Base-by-base conservation (phyloP, 2,329 filamentous ascomycete species). In the Stemphylium beticola region DNA sequence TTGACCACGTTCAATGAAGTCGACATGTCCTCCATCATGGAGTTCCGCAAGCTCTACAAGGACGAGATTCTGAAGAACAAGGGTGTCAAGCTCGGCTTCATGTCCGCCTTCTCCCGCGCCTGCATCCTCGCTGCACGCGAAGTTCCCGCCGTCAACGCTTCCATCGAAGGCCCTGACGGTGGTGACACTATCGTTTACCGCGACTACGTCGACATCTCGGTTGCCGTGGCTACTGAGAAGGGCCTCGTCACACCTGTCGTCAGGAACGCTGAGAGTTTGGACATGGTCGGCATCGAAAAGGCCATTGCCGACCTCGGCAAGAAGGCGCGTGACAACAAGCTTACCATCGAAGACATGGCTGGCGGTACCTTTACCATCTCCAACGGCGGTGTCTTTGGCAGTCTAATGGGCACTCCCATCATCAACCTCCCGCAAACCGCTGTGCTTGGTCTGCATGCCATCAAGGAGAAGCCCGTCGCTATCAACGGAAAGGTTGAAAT, bases 1-100 rank as follows among this genome's bases (percentile, higher is more conserved):
- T 83, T 99, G 48, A 98, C 95, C 42, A 99, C 95, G 22, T 99
- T 99, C 85, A 97, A 99, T 78, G 93, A 98, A 79, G 95, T 99
- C 58, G 95, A 99, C 77, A 99, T 99, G 95, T 96, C 93, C 29
- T 91, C 90, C 18, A 83, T 99, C 44, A 96, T 98, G 89, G 92
- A 97, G 60, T 93, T 99, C 82, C 90, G 95, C 67, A 97, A 96
- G 78, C 83, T 92, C 41, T 98, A 98, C 85, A 98, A 98, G 83
- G 93, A 98, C 56, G 93, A 96, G 55, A 82, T 97, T 18, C 82
- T 98, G 53, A 96, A 98, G 85, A 96, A 93, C 83, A 95, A 91
- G 9, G 93, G 93, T 39, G 90, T 98, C 54, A 99, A 98, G 83
- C 88, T 99, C 49, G 95, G 95, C n/a, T 99, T 98, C 82, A 98